Percentiles rank a stretch among this genome's conserved stretches.
Evolutionary conservation across 2,329 filamentous ascomycete species (phyloP).

Genomic region (Colletotrichum euphorbiae): DNA sequence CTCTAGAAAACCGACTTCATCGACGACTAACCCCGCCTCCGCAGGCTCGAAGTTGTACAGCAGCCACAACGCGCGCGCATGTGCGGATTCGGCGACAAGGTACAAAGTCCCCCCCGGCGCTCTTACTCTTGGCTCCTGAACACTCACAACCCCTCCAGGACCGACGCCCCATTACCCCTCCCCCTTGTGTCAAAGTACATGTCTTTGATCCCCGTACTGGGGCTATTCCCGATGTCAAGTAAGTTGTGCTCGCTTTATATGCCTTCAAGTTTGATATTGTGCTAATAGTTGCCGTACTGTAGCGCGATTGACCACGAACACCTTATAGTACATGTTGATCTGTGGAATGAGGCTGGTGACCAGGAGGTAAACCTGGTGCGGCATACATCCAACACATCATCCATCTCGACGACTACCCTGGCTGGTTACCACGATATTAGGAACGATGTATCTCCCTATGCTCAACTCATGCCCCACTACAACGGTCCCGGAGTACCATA

Average conservation of each 20-base stretch:
- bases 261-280: neutral
- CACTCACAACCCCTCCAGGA: slow-evolving; percentile 68
- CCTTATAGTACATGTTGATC: slow-evolving; percentile 59
- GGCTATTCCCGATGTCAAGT: slow-evolving; percentile 88
- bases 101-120: slow-evolving; percentile 48
- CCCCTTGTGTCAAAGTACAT: slow-evolving; percentile 87
- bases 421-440: slow-evolving; percentile 71
- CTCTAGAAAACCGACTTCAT: no score
- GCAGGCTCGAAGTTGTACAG: slow-evolving; percentile 82
- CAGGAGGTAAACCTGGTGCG: slow-evolving; percentile 76
- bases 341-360: slow-evolving; percentile 74
- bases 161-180: slow-evolving; percentile 93
- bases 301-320: no score
- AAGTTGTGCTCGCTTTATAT: slow-evolving; percentile 49
- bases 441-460: slow-evolving; percentile 42
- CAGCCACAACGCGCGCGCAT: slow-evolving; percentile 94
- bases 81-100: slow-evolving; percentile 99
- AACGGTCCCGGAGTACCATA: slow-evolving; percentile 25
- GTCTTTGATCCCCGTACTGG: slow-evolving; percentile 80
- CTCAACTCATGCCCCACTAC: slow-evolving; percentile 28
- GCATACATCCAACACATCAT: slow-evolving; percentile 74
- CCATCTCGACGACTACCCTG: slow-evolving; percentile 83
- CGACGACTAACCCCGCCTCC: slow-evolving; percentile 5
- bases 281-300: slow-evolving; percentile 12
- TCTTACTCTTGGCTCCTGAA: slow-evolving; percentile 41